A percentile compares a stretch with the other conserved stretches of the same genome.
Conservation (phyloP, 345 rosid genomes). For the Theobroma cacao region DNA sequence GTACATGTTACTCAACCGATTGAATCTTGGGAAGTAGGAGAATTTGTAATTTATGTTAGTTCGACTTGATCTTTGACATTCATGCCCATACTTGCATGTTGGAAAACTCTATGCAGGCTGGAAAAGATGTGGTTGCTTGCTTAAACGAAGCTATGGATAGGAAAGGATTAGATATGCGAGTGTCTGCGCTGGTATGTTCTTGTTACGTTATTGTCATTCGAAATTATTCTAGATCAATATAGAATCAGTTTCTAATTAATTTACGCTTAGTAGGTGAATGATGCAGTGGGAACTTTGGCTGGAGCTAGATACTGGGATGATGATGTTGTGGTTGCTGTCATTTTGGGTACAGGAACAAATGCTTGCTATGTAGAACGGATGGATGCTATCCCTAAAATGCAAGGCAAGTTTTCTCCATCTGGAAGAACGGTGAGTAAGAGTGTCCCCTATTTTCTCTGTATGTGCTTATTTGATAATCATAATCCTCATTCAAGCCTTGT, state of each 20-base stretch:
- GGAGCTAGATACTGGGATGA: slow-evolving; percentile 83
- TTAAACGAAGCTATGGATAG: slow-evolving; percentile 80
- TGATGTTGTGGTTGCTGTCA: slow-evolving; percentile 86
- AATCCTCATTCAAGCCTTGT: slow-evolving; percentile 12
- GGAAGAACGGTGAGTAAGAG: slow-evolving; percentile 48
- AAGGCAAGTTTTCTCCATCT: slow-evolving; percentile 31
- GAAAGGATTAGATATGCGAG: slow-evolving; percentile 63
- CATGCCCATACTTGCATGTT: neutral
- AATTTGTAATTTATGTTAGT: neutral
- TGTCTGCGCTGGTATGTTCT: slow-evolving; percentile 68
- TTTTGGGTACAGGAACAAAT: slow-evolving; percentile 90
- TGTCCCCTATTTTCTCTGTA: neutral
- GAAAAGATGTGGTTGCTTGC: slow-evolving; percentile 75
- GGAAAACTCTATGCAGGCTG: slow-evolving; percentile 46
- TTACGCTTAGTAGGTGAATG: slow-evolving; percentile 56
- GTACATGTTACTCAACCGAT: neutral
- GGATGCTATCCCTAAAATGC: slow-evolving; percentile 63
- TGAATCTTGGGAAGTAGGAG: neutral
- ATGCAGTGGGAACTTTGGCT: slow-evolving; percentile 75
- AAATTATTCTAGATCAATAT: neutral
- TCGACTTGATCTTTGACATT: neutral
- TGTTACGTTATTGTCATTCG: neutral
- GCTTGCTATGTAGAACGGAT: slow-evolving; percentile 84
- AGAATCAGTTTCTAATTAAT: neutral
- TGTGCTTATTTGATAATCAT: neutral